These are phyloP conservation scores for Dunaliella salina DNA, from an alignment of 163 green algal genomes.

Conservation along the genomic window DNA sequence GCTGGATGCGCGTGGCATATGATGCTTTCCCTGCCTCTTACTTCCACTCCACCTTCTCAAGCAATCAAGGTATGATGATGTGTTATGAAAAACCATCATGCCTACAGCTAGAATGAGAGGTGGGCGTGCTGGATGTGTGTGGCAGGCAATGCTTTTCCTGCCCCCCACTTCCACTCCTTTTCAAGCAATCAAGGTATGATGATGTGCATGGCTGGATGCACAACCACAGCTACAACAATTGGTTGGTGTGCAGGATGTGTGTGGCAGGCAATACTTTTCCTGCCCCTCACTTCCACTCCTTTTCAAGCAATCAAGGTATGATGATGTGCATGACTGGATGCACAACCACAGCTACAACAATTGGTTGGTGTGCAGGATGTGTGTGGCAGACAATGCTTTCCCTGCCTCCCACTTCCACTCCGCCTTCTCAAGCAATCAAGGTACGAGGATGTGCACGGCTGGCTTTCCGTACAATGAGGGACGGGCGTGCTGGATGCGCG, in stretches of 20 bases:
- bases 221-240: slow-evolving; percentile 55
- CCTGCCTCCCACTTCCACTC: slow-evolving; percentile 29
- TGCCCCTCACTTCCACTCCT: slow-evolving; percentile 24
- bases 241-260: slow-evolving; percentile 57
- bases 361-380: slow-evolving; percentile 56
- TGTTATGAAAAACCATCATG: slow-evolving; percentile 54
- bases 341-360: slow-evolving; percentile 49
- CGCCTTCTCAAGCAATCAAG: neutral
- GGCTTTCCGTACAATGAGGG: slow-evolving; percentile 42
- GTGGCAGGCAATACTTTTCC: slow-evolving; percentile 57
- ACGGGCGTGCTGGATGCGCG: slow-evolving; percentile 59
- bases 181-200: neutral
- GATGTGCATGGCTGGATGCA: slow-evolving; percentile 35
- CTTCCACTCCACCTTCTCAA: neutral
- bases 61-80: neutral
- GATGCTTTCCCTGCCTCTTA: slow-evolving; percentile 41
- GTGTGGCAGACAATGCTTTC: slow-evolving; percentile 57
- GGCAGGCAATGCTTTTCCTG: slow-evolving; percentile 50
- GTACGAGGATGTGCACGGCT: neutral
- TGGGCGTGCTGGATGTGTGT: slow-evolving; percentile 64
- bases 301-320: slow-evolving; percentile 2
- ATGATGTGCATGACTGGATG: slow-evolving; percentile 31
- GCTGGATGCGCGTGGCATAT: slow-evolving; percentile 68
- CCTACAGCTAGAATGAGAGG: slow-evolving; percentile 49
- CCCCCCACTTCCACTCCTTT: slow-evolving; percentile 26